Conservation (phyloP, 2,329 filamentous ascomycete species). For the Pestalotiopsis sp. region DNA sequence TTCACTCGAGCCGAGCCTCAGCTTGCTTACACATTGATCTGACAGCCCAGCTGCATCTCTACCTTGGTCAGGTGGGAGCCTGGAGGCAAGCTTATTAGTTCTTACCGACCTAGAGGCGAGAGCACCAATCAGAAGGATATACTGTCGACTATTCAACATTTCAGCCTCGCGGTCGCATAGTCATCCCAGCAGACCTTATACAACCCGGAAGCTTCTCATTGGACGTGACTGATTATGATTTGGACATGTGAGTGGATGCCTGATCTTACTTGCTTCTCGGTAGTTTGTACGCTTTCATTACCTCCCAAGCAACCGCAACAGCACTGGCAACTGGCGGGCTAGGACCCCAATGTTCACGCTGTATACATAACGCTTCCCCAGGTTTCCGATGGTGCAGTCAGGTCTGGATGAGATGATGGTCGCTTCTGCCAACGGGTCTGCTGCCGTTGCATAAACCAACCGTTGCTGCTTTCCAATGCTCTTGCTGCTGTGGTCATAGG, state of each 20-base stretch:
- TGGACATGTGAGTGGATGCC: background rate
- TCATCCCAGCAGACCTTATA: background rate
- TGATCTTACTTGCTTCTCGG: background rate
- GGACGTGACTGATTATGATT: background rate
- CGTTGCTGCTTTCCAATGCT: background rate
- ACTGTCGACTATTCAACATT: background rate
- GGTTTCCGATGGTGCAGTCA: background rate
- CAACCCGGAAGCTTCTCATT: background rate
- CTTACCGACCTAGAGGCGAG: background rate
- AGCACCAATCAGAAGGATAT: background rate
- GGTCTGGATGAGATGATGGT: background rate
- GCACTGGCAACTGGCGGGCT: background rate
- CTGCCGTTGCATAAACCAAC: background rate
- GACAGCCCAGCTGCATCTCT: background rate
- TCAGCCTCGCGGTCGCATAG: background rate
- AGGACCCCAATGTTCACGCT: background rate
- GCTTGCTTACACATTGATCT: background rate
- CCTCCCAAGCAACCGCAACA: background rate
- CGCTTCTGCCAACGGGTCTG: background rate
- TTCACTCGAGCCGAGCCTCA: background rate
- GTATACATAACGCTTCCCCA: background rate
- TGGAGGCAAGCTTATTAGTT: background rate
- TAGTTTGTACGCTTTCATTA: background rate
- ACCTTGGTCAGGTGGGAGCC: background rate
- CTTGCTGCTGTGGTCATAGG: background rate